Percentiles rank a stretch among this genome's conserved stretches.
Evolutionary conservation across 192 early-diverging fungal species (phyloP).

Genomic region (Backusella luteola): DNA sequence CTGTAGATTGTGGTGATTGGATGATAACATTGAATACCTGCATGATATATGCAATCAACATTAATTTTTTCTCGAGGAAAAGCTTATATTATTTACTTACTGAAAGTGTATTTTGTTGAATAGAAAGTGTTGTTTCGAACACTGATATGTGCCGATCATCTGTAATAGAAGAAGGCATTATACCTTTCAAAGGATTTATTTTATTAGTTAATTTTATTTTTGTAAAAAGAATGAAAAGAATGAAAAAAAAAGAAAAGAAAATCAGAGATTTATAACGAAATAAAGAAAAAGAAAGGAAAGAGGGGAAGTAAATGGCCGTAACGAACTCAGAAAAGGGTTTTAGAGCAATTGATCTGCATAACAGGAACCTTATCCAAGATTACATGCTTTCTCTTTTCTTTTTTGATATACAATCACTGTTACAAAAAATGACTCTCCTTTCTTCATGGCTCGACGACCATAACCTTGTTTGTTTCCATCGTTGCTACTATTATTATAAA

Average conservation of each 20-base stretch:
- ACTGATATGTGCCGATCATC: slow-evolving; percentile 12
- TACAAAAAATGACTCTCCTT: slow-evolving; percentile 5
- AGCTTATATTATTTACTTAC: background rate
- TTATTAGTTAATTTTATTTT: background rate
- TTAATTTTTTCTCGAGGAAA: background rate
- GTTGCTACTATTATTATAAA: background rate
- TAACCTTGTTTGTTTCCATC: background rate
- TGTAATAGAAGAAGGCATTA: slow-evolving; percentile 5
- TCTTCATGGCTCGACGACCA: background rate
- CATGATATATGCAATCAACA: background rate
- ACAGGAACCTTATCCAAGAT: background rate
- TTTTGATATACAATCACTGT: background rate
- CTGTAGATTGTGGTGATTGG: slow-evolving; percentile 19
- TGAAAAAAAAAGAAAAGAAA: background rate
- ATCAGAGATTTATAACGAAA: background rate
- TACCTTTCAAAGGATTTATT: background rate
- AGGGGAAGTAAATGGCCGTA: background rate
- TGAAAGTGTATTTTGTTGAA: slow-evolving; percentile 15
- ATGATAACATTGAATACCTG: slow-evolving; percentile 38
- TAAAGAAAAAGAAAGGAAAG: slow-evolving; percentile 5
- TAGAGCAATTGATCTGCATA: slow-evolving; percentile 16
- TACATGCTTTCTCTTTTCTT: slow-evolving; percentile 9
- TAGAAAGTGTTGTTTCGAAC: slow-evolving; percentile 25
- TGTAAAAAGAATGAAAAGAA: background rate
- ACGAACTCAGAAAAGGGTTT: background rate